Percentiles rank a stretch among this genome's conserved stretches.
Evolutionary conservation across 1,284 basidiomycete genomes (phyloP).

Genomic region (Wolfiporia cocos): DNA sequence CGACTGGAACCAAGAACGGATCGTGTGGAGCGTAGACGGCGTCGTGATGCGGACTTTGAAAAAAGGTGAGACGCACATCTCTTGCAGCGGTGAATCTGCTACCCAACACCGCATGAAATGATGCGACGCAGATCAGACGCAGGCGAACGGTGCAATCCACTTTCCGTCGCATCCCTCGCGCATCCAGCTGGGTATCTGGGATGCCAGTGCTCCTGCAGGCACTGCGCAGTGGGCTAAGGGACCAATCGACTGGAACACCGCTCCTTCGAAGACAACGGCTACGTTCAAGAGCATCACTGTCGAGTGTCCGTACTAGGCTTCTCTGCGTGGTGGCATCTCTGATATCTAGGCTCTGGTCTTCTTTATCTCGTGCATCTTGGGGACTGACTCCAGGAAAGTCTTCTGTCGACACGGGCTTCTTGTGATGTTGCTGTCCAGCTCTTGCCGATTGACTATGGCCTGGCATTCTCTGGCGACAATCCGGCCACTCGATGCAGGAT

Average conservation of each 20-base stretch:
- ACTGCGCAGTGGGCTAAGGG: conserved; percentile 42
- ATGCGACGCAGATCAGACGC: conserved; percentile 26
- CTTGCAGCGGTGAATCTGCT: neutral
- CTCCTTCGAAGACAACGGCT: conserved; percentile 30
- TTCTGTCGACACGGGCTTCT: too few relatives aligned
- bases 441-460: too few relatives aligned
- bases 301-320: conserved; percentile 30
- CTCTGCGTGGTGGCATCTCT: too few relatives aligned
- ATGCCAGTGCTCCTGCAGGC: conserved; percentile 37
- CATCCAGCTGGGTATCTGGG: conserved; percentile 42
- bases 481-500: too few relatives aligned
- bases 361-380: too few relatives aligned
- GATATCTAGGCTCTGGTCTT: too few relatives aligned
- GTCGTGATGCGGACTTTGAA: conserved; percentile 29
- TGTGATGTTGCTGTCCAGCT: too few relatives aligned
- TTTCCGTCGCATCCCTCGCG: conserved; percentile 32
- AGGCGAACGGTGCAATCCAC: conserved; percentile 30
- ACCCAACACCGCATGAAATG: too few relatives aligned
- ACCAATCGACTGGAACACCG: conserved; percentile 36
- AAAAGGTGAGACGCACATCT: conserved; percentile 25
- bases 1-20: conserved; percentile 35
- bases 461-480: too few relatives aligned
- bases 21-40: conserved; percentile 39
- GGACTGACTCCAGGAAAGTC: too few relatives aligned
- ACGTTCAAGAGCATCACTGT: conserved; percentile 33